A percentile compares a stretch with the other conserved stretches of the same genome.
phyloP scores from a whole-genome alignment of 192 early-diverging fungal genomes.

The Gonapodya sp. region DNA sequence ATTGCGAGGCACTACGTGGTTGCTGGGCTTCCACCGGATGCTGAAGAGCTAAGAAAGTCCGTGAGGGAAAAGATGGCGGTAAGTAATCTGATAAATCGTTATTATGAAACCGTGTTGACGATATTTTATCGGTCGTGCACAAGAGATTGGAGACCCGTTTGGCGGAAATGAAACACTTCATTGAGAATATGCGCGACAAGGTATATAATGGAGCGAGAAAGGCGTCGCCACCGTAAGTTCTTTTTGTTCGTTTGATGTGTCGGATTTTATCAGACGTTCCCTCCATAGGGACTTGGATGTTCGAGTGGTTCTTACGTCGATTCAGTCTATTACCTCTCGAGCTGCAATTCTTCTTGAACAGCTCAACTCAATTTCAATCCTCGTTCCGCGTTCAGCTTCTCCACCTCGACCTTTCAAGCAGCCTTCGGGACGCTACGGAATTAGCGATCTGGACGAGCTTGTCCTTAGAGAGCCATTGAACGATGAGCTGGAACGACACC shows the following conservation, averaged over 20 bases:
- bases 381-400: neutral
- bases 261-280: neutral
- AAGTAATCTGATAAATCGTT: neutral
- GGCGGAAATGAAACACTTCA: neutral
- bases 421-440: neutral
- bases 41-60: neutral
- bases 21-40: neutral
- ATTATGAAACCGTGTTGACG: neutral
- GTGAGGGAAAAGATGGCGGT: neutral
- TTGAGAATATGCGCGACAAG: neutral
- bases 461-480: neutral
- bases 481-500: neutral
- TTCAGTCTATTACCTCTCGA: neutral
- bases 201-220: neutral
- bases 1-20: neutral
- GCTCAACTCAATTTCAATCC: neutral
- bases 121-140: neutral
- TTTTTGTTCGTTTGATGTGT: neutral
- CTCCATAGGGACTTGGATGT: neutral
- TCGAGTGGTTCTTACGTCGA: neutral
- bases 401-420: neutral
- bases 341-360: neutral
- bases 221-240: neutral
- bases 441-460: neutral
- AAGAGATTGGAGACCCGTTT: neutral